Conservation (phyloP, 208 protist genomes). For the Trypanosomatidae sp. region DNA sequence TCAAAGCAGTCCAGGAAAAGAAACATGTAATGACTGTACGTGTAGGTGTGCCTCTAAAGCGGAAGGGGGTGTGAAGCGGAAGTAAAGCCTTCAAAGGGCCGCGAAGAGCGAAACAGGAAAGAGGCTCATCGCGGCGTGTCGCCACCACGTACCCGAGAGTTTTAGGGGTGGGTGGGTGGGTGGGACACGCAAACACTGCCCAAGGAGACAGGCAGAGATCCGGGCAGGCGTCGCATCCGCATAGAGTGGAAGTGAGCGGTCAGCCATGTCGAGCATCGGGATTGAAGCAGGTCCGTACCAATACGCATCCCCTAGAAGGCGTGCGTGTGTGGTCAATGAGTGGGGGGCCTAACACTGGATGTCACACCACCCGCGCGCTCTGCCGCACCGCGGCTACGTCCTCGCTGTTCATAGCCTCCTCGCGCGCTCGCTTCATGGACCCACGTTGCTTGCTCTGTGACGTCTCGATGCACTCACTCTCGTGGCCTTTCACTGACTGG, state of each 20-base stretch:
- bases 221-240: not conserved
- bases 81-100: not conserved
- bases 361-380: slow-evolving; percentile 9
- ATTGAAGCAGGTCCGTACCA: not conserved
- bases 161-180: not conserved
- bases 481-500: not conserved
- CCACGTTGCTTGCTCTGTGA: slow-evolving; percentile 10
- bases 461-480: not conserved
- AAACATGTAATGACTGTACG: not conserved
- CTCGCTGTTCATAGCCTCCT: slow-evolving; percentile 8
- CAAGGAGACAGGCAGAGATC: not conserved
- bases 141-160: not conserved
- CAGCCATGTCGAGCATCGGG: not conserved
- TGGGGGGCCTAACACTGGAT: not conserved
- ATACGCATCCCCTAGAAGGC: not conserved
- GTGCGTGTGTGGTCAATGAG: not conserved
- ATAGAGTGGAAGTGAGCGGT: not conserved
- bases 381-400: not conserved
- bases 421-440: slow-evolving; percentile 29
- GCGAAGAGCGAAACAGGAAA: not conserved
- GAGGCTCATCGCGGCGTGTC: not conserved
- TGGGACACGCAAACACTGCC: not conserved
- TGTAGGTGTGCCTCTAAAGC: not conserved
- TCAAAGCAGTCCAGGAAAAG: not conserved
- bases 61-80: not conserved